Conservation (phyloP, 331 rosid species). For the Malus hybrid region DNA sequence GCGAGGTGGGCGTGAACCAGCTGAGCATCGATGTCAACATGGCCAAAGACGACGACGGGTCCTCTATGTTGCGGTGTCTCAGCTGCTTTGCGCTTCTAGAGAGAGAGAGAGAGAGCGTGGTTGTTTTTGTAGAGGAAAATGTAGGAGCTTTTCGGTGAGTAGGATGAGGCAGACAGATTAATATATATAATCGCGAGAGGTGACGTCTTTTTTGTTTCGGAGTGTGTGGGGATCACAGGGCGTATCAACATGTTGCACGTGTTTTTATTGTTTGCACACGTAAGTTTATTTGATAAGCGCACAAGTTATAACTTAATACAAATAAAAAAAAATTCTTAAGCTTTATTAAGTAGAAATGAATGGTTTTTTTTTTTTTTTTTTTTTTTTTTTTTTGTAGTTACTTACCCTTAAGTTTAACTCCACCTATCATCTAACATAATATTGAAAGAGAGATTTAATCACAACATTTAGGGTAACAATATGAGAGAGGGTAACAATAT, state of each 20-base stretch:
- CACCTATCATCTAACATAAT: neutral
- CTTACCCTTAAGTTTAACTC: neutral
- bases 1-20: constrained; percentile 60
- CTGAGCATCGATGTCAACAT: constrained; percentile 18
- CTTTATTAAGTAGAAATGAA: neutral
- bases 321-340: neutral
- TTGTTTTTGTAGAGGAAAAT: neutral
- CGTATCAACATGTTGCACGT: neutral
- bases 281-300: neutral
- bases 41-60: neutral
- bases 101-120: neutral
- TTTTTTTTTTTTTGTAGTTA: too few species aligned
- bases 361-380: too few species aligned
- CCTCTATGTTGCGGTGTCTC: neutral
- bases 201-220: neutral
- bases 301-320: neutral
- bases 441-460: neutral
- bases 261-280: neutral
- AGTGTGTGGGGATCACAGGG: neutral
- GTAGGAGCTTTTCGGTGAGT: neutral
- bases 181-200: neutral
- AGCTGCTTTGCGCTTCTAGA: neutral
- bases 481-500: too few species aligned
- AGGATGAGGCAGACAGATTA: neutral
- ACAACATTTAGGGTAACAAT: too few species aligned